Conservation (phyloP, 768 basidiomycete genomes). For the Podaxis carcinomalis region DNA sequence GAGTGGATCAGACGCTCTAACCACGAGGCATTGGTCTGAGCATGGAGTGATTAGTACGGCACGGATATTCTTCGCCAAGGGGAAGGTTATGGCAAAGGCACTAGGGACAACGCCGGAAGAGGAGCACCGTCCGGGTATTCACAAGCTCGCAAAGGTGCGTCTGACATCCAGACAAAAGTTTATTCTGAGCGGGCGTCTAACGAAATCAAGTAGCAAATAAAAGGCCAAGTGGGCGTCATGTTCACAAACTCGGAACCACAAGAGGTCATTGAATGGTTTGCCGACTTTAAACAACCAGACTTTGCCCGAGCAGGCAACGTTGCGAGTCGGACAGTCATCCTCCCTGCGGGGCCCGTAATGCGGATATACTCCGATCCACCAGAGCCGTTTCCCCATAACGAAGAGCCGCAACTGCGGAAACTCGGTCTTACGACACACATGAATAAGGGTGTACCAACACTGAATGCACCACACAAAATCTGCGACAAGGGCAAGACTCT, state of each 20-base stretch:
- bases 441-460: slow-evolving; percentile 82
- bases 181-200: slow-evolving; percentile 6
- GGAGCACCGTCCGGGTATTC: slow-evolving; percentile 76
- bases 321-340: slow-evolving; percentile 66
- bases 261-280: slow-evolving; percentile 94
- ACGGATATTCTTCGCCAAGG: slow-evolving; percentile 84
- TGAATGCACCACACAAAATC: slow-evolving; percentile 74
- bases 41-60: slow-evolving; percentile 53
- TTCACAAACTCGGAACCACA: slow-evolving; percentile 89
- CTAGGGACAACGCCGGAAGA: slow-evolving; percentile 84
- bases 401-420: slow-evolving; percentile 94
- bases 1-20: slow-evolving; percentile 21
- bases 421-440: slow-evolving; percentile 84
- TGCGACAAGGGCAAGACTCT: slow-evolving; percentile 81
- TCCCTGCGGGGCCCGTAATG: slow-evolving; percentile 86
- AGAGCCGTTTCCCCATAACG: slow-evolving; percentile 93
- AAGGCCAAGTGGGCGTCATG: slow-evolving; percentile 91
- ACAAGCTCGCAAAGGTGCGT: slow-evolving; percentile 74
- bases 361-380: slow-evolving; percentile 72
- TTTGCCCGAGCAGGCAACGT: slow-evolving; percentile 87
- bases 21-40: neutral
- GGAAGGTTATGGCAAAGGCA: slow-evolving; percentile 93
- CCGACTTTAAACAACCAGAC: slow-evolving; percentile 82
- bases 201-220: slow-evolving; percentile 62
- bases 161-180: neutral